These are phyloP conservation scores for Marasmius tenuissimus DNA, from an alignment of 1,284 basidiomycete genomes.

Conservation along the genomic window DNA sequence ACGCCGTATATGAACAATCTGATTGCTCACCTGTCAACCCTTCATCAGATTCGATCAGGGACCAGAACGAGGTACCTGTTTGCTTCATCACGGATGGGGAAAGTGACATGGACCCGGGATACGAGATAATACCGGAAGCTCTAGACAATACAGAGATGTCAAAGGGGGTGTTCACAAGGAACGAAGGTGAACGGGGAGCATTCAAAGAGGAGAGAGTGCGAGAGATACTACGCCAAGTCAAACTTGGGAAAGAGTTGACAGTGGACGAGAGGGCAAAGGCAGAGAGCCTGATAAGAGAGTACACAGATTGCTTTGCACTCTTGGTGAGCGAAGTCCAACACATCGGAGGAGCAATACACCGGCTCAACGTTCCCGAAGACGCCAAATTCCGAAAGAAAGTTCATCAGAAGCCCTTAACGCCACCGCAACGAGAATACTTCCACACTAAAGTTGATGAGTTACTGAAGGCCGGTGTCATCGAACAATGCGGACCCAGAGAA, in stretches of 20 bases:
- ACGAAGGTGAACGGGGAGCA: not conserved
- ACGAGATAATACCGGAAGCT: slow-evolving; percentile 6
- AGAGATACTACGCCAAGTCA: slow-evolving; percentile 5
- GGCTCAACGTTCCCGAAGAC: slow-evolving; percentile 7
- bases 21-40: no score
- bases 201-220: not conserved
- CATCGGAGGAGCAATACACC: slow-evolving; percentile 7
- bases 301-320: slow-evolving; percentile 14
- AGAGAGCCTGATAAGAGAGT: not conserved
- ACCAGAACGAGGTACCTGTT: no score
- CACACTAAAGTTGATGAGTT: slow-evolving; percentile 28
- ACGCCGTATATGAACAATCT: no score
- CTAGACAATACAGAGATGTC: not conserved
- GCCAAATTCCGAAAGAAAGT: not conserved
- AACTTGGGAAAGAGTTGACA: slow-evolving; percentile 7
- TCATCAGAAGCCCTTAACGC: not conserved
- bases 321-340: slow-evolving; percentile 11
- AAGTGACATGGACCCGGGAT: no score
- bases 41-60: no score
- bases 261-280: slow-evolving; percentile 1
- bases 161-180: not conserved
- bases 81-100: no score
- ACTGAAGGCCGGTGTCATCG: slow-evolving; percentile 1
- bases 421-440: not conserved
- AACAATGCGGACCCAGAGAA: slow-evolving; percentile 15